Percentiles rank a stretch among this genome's conserved stretches.
These are phyloP conservation scores for Salix purpurea DNA, from an alignment of 345 rosid genomes.

Conservation along the genomic window DNA sequence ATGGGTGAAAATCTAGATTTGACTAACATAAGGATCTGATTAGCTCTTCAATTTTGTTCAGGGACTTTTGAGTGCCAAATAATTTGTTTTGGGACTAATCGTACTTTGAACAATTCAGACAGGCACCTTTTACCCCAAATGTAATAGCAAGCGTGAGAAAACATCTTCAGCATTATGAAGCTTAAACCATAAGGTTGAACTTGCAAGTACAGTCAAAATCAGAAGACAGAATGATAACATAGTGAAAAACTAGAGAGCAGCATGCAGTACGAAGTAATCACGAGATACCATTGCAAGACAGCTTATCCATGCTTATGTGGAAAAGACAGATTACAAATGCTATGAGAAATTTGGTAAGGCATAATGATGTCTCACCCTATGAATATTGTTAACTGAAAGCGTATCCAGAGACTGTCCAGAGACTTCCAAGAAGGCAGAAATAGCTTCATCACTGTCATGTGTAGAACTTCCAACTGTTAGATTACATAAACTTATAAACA, in stretches of 20 bases:
- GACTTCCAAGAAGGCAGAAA: constrained; percentile 24
- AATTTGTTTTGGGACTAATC: no score
- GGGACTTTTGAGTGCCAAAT: no score
- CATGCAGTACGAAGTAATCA: neutral
- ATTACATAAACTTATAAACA: neutral
- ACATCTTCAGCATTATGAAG: neutral
- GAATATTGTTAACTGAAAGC: constrained; percentile 15
- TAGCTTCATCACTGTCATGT: constrained; percentile 19
- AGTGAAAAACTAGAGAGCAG: neutral
- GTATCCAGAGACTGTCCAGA: constrained; percentile 6
- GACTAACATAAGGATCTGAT: no score
- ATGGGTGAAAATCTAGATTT: no score
- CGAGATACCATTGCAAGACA: neutral
- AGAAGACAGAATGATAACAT: neutral
- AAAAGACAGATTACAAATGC: neutral
- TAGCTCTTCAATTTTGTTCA: no score
- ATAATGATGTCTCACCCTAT: constrained; percentile 1
- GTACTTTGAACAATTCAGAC: neutral
- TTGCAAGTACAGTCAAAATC: neutral
- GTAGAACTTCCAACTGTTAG: neutral
- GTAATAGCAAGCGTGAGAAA: neutral
- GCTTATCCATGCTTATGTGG: neutral
- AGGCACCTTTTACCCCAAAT: neutral
- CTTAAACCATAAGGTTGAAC: neutral
- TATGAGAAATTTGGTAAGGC: neutral